phyloP scores from a whole-genome alignment of 2,329 filamentous ascomycete species.

The Tolypocladium inflatum region DNA sequence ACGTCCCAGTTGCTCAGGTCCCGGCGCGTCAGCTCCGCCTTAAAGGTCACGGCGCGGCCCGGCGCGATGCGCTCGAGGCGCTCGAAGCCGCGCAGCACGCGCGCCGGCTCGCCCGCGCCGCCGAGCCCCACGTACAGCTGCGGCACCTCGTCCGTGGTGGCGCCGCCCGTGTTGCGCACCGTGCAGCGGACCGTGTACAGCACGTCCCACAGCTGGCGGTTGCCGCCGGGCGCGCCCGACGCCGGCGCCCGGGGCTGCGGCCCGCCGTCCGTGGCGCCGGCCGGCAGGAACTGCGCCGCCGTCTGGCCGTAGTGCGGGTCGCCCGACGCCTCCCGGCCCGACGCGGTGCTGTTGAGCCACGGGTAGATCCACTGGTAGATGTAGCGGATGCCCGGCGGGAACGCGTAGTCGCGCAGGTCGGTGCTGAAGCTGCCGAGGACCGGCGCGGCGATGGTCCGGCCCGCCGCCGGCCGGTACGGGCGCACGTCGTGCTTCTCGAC shows the following conservation, averaged over 20 bases:
- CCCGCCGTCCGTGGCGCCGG: conserved; percentile 42
- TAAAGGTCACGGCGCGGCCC: conserved; percentile 59
- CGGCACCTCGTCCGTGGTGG: conserved; percentile 60
- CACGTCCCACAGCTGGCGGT: conserved; percentile 56
- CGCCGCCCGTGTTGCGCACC: conserved; percentile 60
- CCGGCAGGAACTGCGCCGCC: conserved; percentile 50
- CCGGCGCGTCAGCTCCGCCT: conserved; percentile 60
- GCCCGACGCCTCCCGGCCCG: conserved; percentile 41
- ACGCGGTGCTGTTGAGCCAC: conserved; percentile 57
- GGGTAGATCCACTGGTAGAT: conserved; percentile 57
- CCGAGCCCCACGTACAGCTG: conserved; percentile 78
- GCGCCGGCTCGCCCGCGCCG: conserved; percentile 58
- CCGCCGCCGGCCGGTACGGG: conserved; percentile 49
- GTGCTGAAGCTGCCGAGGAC: conserved; percentile 55
- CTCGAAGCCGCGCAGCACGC: conserved; percentile 71
- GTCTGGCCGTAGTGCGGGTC: conserved; percentile 52
- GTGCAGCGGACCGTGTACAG: conserved; percentile 58
- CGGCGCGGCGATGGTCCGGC: conserved; percentile 54
- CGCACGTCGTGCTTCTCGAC: conserved; percentile 40
- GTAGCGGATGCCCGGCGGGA: conserved; percentile 48
- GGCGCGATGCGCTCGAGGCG: conserved; percentile 58
- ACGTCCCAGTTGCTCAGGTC: conserved; percentile 86
- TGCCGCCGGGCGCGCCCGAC: conserved; percentile 50
- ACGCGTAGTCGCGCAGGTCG: conserved; percentile 55
- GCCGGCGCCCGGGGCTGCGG: conserved; percentile 46